Evolutionary conservation across 495 filamentous ascomycete genomes (phyloP).

Genomic region (Penicillium goetzii): DNA sequence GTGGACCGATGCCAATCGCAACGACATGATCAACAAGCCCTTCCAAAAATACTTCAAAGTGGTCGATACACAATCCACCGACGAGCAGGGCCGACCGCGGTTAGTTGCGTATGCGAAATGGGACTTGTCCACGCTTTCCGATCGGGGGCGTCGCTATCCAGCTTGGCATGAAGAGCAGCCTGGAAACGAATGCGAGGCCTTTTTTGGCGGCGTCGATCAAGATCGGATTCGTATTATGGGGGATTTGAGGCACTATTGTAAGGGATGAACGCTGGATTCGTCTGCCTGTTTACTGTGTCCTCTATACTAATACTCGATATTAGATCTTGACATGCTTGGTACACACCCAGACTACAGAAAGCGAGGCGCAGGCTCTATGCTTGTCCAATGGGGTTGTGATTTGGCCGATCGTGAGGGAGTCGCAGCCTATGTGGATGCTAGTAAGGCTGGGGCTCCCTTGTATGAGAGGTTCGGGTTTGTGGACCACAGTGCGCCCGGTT

Average conservation of each 20-base stretch:
- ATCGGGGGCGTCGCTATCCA: constrained; percentile 33
- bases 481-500: constrained; percentile 27
- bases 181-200: constrained; percentile 20
- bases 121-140: constrained; percentile 27
- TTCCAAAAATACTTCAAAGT: constrained; percentile 36
- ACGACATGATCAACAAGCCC: constrained; percentile 30
- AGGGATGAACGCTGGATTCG: background rate
- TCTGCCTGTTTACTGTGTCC: background rate
- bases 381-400: constrained; percentile 55
- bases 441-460: constrained; percentile 32
- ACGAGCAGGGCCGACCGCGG: constrained; percentile 23
- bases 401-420: constrained; percentile 41
- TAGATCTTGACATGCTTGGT: constrained; percentile 53
- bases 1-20: constrained; percentile 24
- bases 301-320: background rate
- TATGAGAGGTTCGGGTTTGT: constrained; percentile 41
- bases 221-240: constrained; percentile 31
- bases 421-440: constrained; percentile 38
- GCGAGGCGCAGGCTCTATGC: constrained; percentile 52
- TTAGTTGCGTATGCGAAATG: constrained; percentile 37
- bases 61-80: constrained; percentile 22
- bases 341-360: constrained; percentile 44
- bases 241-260: constrained; percentile 34
- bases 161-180: constrained; percentile 33
- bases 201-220: constrained; percentile 23